These are phyloP conservation scores for Leccinum rimulosum DNA, from an alignment of 768 basidiomycete genomes.

Conservation along the genomic window DNA sequence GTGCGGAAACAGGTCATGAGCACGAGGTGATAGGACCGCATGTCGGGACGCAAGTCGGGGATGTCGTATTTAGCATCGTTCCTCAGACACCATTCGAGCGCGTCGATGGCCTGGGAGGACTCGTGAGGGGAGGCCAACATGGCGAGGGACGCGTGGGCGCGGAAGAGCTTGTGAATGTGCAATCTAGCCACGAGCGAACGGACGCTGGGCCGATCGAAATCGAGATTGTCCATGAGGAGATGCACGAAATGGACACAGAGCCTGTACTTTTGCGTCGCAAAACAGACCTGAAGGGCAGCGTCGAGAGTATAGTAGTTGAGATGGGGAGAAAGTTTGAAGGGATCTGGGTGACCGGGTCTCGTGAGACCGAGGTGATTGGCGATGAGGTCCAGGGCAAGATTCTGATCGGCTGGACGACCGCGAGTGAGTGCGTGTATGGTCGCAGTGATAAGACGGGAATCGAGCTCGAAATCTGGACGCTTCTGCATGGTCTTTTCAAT, in stretches of 20 bases:
- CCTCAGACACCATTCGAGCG: constrained; percentile 67
- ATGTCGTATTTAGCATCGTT: constrained; percentile 49
- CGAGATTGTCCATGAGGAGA: constrained; percentile 48
- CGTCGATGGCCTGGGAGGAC: constrained; percentile 51
- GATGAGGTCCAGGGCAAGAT: constrained; percentile 64
- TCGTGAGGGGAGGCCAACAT: constrained; percentile 38
- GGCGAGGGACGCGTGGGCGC: constrained; percentile 44
- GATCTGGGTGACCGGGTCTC: constrained; percentile 41
- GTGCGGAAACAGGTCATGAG: constrained; percentile 62
- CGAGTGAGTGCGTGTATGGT: constrained; percentile 54
- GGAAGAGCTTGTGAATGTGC: constrained; percentile 64
- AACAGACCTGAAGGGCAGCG: constrained; percentile 56
- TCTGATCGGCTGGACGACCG: constrained; percentile 57
- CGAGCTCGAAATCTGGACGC: constrained; percentile 45
- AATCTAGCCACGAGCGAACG: constrained; percentile 45
- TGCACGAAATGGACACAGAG: constrained; percentile 56
- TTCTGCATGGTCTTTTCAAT: constrained; percentile 52
- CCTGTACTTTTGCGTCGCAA: constrained; percentile 42
- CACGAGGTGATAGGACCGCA: constrained; percentile 56
- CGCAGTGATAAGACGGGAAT: constrained; percentile 50
- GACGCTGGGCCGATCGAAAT: constrained; percentile 20
- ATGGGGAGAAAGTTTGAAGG: constrained; percentile 36
- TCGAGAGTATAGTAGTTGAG: constrained; percentile 50
- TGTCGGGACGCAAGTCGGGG: constrained; percentile 35
- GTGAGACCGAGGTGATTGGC: constrained; percentile 62